These are phyloP conservation scores for Huntiella savannae DNA, from an alignment of 2,329 filamentous ascomycete genomes.

Conservation along the genomic window DNA sequence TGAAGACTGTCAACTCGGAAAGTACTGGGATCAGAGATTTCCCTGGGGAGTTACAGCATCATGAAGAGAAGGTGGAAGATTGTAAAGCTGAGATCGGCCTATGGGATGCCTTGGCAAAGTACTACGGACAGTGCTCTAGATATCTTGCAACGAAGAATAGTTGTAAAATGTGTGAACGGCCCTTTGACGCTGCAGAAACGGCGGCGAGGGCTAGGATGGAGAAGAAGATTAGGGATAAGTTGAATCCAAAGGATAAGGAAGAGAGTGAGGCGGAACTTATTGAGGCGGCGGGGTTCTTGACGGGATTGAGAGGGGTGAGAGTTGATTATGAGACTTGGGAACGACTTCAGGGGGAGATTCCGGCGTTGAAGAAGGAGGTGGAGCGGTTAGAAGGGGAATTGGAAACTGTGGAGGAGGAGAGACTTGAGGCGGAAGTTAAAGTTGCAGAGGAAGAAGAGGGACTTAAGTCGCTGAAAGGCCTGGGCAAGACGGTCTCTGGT, in stretches of 20 bases:
- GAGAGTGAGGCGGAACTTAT: constrained; percentile 43
- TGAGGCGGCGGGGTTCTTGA: constrained; percentile 29
- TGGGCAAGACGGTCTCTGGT: constrained; percentile 56
- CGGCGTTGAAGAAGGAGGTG: constrained; percentile 44
- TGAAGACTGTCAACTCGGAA: constrained; percentile 25
- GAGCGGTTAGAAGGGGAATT: constrained; percentile 41
- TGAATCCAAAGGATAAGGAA: constrained; percentile 42
- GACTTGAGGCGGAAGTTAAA: constrained; percentile 48
- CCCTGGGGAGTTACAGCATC: constrained; percentile 28
- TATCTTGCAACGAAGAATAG: constrained; percentile 47
- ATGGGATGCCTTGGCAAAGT: constrained; percentile 49
- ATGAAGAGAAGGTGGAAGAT: constrained; percentile 38
- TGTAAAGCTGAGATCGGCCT: constrained; percentile 49
- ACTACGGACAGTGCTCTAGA: constrained; percentile 49
- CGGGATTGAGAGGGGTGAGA: constrained; percentile 41
- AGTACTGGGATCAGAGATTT: constrained; percentile 33
- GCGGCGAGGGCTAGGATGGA: constrained; percentile 43
- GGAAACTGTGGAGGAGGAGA: constrained; percentile 35
- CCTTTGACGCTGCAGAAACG: constrained; percentile 40
- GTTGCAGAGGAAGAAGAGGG: constrained; percentile 46
- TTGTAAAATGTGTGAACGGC: constrained; percentile 58
- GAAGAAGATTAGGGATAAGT: constrained; percentile 44
- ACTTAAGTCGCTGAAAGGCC: constrained; percentile 53
- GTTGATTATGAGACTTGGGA: constrained; percentile 56
- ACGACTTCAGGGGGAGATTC: constrained; percentile 53